Conservation (phyloP, 805 yeast genomes). For the Kodamaea neixiangensis region DNA sequence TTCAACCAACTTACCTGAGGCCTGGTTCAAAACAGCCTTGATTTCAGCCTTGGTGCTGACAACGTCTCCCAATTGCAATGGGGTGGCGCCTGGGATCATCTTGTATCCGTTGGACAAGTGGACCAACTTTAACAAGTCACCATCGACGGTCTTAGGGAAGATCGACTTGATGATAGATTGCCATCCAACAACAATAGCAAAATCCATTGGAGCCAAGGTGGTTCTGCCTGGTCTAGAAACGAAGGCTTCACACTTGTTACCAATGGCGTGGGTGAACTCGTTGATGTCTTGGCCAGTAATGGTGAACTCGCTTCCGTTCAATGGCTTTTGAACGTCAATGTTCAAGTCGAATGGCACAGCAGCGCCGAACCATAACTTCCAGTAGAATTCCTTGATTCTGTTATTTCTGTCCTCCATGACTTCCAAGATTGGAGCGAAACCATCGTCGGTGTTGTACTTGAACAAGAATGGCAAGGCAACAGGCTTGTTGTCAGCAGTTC, state of each 20-base stretch:
- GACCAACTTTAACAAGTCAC: slow-evolving; percentile 90
- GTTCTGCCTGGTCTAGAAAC: slow-evolving; percentile 83
- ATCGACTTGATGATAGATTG: slow-evolving; percentile 96
- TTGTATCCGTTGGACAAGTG: slow-evolving; percentile 94
- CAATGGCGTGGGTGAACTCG: slow-evolving; percentile 95
- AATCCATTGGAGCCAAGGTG: slow-evolving; percentile 97
- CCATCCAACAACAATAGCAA: slow-evolving; percentile 98
- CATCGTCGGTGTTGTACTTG: slow-evolving; percentile 78
- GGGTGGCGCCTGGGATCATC: slow-evolving; percentile 89
- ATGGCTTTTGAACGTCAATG: slow-evolving; percentile 68
- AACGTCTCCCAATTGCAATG: slow-evolving; percentile 83
- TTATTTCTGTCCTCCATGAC: slow-evolving; percentile 87
- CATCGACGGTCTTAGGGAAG: slow-evolving; percentile 95
- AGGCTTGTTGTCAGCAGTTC: slow-evolving; percentile 77
- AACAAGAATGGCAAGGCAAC: slow-evolving; percentile 77
- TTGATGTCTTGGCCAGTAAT: slow-evolving; percentile 78
- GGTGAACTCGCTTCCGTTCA: slow-evolving; percentile 67
- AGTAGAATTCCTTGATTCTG: slow-evolving; percentile 93
- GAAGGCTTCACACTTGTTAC: slow-evolving; percentile 95
- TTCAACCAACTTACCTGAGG: slow-evolving; percentile 93
- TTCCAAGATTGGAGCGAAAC: slow-evolving; percentile 95
- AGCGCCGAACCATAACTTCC: slow-evolving; percentile 93
- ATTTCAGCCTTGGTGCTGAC: slow-evolving; percentile 83
- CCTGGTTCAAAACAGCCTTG: slow-evolving; percentile 84
- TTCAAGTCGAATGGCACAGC: slow-evolving; percentile 60